Base-by-base conservation (phyloP, 257 asterid species). In the Fraxinus americana region DNA sequence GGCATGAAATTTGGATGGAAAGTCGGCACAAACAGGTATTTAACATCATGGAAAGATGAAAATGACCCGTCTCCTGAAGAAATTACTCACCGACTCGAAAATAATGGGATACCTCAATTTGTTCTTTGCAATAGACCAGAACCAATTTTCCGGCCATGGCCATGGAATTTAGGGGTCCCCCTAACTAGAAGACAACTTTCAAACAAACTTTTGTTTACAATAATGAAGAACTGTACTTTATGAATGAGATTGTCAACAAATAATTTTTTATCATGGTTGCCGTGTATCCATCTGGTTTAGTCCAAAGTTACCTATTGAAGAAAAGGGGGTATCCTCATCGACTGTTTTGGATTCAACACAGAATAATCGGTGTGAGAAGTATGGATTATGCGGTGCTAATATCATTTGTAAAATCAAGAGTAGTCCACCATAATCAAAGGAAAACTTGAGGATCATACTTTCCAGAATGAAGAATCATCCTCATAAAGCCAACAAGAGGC, bases 381-480 rank as follows among this genome's bases (percentile, higher is more conserved):
- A 52, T 14, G 61, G 61, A 52, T 14, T 52, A 14, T 52, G 61
- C 17, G 52, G 61, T 52, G 61, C 61, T 52, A 52, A 52, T 52
- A 17, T 23, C 61, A 52, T 52, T 52, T 52, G 61, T 1, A 52
- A 17, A 52, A 52, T 1, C 61, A 52, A 17, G 6, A 17, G 7
- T 1, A 52, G 61, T 4, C 61, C 61, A 52, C 27, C 27, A 36
- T 48, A 75, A 36, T 43, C 59, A 2, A 30, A 67, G 23, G 59
- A 25, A 77, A 72, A 54, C 48, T 2, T 13, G 67, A 66, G 74
- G 50, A 52, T n/a, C 92, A 83, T 82, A 94, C 98, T 81, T 91
- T 85, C 97, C 97, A 67, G 98, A 90, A 63, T 89, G 97, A 85
- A 94, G 97, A 88, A 94, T 82, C 98, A 91, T 91, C 77, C 97